A percentile compares a stretch with the other conserved stretches of the same genome.
These are phyloP conservation scores for Bipolaris oryzae DNA, from an alignment of 2,329 filamentous ascomycete genomes.

Conservation along the genomic window DNA sequence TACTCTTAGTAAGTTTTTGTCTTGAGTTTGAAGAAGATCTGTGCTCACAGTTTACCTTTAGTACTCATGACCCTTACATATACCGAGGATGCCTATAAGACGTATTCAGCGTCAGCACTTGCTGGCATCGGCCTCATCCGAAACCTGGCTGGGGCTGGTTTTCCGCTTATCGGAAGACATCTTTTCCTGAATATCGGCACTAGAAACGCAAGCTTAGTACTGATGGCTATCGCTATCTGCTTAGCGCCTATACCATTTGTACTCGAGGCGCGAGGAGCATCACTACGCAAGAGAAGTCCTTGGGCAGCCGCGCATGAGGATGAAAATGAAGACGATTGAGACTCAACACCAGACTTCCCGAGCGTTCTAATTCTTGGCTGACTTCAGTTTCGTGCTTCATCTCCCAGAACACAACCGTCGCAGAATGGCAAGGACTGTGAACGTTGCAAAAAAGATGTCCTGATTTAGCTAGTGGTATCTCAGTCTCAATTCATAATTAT, in stretches of 20 bases:
- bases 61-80: conserved; percentile 58
- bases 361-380: background rate
- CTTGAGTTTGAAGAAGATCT: background rate
- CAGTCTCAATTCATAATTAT: background rate
- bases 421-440: background rate
- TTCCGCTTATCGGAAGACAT: conserved; percentile 40
- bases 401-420: background rate
- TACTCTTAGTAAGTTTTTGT: conserved; percentile 46
- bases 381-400: background rate
- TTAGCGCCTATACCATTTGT: conserved; percentile 45
- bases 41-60: conserved; percentile 1
- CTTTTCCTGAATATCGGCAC: conserved; percentile 42
- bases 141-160: conserved; percentile 46
- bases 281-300: conserved; percentile 46
- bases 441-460: background rate
- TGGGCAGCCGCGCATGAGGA: conserved; percentile 49
- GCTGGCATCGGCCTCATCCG: conserved; percentile 50
- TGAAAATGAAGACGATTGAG: conserved; percentile 19
- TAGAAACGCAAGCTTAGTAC: conserved; percentile 37
- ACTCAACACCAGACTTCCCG: background rate
- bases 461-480: background rate
- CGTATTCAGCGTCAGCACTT: conserved; percentile 51
- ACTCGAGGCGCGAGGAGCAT: conserved; percentile 41
- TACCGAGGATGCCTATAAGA: conserved; percentile 57
- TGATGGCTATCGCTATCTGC: conserved; percentile 36